Evolutionary conservation across 208 protist genomes (phyloP).

Genomic region (Trypanosoma avium): DNA sequence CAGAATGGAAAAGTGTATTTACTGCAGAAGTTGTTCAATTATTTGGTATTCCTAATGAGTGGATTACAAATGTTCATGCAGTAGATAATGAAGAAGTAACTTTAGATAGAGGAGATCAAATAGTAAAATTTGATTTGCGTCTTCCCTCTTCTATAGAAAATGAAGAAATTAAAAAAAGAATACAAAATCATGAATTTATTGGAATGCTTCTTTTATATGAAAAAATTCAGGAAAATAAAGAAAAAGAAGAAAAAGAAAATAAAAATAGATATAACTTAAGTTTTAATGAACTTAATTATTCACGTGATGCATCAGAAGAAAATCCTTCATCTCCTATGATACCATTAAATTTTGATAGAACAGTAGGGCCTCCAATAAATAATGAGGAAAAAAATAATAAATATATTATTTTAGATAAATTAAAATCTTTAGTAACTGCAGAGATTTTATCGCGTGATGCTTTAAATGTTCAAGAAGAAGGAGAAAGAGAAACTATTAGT

Average conservation of each 20-base stretch:
- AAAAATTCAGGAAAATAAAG: constrained; percentile 2
- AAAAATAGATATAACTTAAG: no score
- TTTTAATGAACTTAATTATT: no score
- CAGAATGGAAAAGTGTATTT: constrained; percentile 26
- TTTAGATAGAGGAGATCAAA: constrained; percentile 1
- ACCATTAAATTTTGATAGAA: not conserved
- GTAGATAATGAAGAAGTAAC: not conserved
- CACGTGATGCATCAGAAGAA: not conserved
- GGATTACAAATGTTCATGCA: constrained; percentile 18
- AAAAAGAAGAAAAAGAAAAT: not conserved
- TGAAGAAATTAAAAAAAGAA: not conserved
- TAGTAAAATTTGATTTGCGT: constrained; percentile 20
- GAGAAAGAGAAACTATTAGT: not conserved
- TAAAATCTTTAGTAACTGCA: not conserved
- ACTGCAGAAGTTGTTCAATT: constrained; percentile 4
- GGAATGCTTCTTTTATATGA: constrained; percentile 16
- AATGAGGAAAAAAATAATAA: not conserved
- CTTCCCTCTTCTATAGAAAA: constrained; percentile 18
- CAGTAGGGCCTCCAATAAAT: not conserved
- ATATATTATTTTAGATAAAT: not conserved
- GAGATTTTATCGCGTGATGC: not conserved
- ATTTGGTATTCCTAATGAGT: constrained; percentile 22
- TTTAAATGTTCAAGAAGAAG: not conserved
- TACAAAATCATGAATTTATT: constrained; percentile 25
- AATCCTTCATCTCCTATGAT: not conserved